Conservation (phyloP, 2,329 filamentous ascomycete genomes). For the Hymenoscyphus infarciens region DNA sequence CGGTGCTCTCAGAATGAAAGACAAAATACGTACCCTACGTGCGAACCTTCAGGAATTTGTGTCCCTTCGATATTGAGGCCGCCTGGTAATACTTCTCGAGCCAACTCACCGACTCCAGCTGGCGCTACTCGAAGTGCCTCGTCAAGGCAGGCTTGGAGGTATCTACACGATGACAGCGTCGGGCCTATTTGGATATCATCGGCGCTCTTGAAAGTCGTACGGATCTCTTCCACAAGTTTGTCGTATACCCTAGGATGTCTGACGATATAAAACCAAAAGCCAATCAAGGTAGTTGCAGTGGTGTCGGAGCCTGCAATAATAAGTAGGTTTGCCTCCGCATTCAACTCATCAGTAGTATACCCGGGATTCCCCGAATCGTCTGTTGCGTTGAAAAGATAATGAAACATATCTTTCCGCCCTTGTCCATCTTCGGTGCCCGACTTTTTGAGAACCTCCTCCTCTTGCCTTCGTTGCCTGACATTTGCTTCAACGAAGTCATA, state of each 20-base stretch:
- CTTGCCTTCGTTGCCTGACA: neutral
- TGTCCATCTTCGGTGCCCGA: neutral
- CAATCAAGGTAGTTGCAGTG: constrained; percentile 37
- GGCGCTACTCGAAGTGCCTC: constrained; percentile 16
- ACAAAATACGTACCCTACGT: constrained; percentile 34
- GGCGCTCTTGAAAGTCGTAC: constrained; percentile 1
- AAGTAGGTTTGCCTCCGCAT: constrained; percentile 26
- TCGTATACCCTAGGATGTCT: constrained; percentile 29
- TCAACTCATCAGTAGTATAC: constrained; percentile 34
- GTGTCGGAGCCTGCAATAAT: constrained; percentile 37
- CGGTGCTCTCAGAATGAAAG: no score
- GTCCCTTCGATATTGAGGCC: constrained; percentile 25
- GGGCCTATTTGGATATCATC: constrained; percentile 16
- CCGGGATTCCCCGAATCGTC: constrained; percentile 59
- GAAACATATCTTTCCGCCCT: constrained; percentile 54
- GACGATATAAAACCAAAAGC: constrained; percentile 38
- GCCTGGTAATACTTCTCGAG: constrained; percentile 13
- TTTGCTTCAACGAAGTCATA: constrained; percentile 3
- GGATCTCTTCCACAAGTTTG: constrained; percentile 26
- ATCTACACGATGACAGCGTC: constrained; percentile 30
- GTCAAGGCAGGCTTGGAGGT: constrained; percentile 41
- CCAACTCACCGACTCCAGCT: constrained; percentile 17
- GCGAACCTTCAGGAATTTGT: constrained; percentile 37
- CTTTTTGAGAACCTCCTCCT: constrained; percentile 1
- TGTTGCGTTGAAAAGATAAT: constrained; percentile 66